phyloP scores from a whole-genome alignment of 257 asterid species.

The Penstemon newberryi region DNA sequence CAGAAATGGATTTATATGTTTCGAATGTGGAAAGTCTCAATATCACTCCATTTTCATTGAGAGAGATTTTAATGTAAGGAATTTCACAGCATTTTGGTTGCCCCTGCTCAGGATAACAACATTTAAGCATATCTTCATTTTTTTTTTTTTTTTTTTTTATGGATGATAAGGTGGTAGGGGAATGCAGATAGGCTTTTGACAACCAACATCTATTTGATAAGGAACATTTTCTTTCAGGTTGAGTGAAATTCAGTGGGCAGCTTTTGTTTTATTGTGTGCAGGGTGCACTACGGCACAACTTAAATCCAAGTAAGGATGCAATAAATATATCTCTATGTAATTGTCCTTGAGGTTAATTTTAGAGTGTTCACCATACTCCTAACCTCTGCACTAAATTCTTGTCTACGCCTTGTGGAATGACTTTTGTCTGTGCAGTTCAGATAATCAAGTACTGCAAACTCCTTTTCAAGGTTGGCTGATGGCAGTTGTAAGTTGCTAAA shows the following conservation, averaged over 20 bases:
- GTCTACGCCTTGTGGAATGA: conserved; percentile 31
- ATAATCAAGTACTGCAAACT: conserved; percentile 75
- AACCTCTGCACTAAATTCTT: conserved; percentile 16
- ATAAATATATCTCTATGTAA: conserved; percentile 23
- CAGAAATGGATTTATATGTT: conserved; percentile 22
- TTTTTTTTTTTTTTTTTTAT: conserved; percentile 12
- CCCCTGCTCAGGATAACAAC: conserved; percentile 12
- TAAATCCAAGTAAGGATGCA: conserved; percentile 68
- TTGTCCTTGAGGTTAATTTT: conserved; percentile 16
- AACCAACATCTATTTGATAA: conserved; percentile 20
- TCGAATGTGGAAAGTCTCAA: conserved; percentile 8
- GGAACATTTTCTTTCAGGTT: conserved; percentile 50
- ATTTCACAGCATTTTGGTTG: conserved; percentile 9
- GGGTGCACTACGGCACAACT: conserved; percentile 99
- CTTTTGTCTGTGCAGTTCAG: conserved; percentile 64
- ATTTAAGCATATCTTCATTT: background rate
- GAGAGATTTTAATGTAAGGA: conserved; percentile 12
- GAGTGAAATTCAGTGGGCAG: conserved; percentile 98
- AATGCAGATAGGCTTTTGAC: conserved; percentile 8
- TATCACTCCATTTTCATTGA: conserved; percentile 11
- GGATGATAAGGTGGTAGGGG: conserved; percentile 28
- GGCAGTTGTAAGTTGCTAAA: conserved; percentile 88
- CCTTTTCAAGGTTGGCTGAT: conserved; percentile 96
- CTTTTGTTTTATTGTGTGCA: conserved; percentile 90
- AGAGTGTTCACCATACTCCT: conserved; percentile 2